Conservation (phyloP, 257 asterid species). For the Solanum chaucha region DNA sequence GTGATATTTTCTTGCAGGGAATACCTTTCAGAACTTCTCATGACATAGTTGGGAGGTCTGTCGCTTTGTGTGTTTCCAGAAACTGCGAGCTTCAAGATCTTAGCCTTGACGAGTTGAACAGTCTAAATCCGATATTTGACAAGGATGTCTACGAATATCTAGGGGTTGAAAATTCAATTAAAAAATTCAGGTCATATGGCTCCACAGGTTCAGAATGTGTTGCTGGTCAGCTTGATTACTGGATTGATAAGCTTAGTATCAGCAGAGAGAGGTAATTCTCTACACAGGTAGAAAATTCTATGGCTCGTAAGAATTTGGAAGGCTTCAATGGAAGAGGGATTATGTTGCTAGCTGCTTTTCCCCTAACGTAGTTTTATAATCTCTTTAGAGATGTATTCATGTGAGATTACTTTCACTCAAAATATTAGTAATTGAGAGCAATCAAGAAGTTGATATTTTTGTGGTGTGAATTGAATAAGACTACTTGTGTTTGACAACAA, state of each 20-base stretch:
- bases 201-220: constrained; percentile 93
- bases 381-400: neutral
- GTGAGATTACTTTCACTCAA: neutral
- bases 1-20: constrained; percentile 39
- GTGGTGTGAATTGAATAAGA: neutral
- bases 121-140: constrained; percentile 50
- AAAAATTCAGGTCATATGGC: constrained; percentile 87
- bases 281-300: neutral
- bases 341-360: neutral
- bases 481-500: neutral
- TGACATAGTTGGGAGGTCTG: constrained; percentile 82
- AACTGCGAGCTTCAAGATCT: constrained; percentile 58
- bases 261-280: neutral
- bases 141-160: constrained; percentile 70
- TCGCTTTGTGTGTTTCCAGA: constrained; percentile 62
- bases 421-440: neutral
- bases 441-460: neutral
- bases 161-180: constrained; percentile 78
- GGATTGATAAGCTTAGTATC: constrained; percentile 50
- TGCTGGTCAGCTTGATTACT: constrained; percentile 66
- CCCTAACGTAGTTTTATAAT: neutral
- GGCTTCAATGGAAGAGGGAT: neutral
- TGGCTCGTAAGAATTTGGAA: neutral
- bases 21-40: constrained; percentile 92
- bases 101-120: constrained; percentile 54